Evolutionary conservation across 148 eudicot species (phyloP).

Genomic region (Diospyros kaki): DNA sequence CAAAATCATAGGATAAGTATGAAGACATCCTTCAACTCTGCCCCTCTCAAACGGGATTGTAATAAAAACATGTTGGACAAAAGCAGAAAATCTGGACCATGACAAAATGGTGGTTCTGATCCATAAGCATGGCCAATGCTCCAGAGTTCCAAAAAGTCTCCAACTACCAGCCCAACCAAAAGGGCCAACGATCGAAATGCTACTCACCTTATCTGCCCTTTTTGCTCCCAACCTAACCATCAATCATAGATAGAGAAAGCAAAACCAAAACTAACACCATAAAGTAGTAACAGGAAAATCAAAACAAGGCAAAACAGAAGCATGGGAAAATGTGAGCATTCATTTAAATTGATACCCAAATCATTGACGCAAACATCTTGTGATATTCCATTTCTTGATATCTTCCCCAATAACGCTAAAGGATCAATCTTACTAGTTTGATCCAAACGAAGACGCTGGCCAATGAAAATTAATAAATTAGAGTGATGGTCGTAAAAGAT

Average conservation of each 20-base stretch:
- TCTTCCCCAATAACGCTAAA: conserved; percentile 65
- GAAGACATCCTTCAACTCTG: not conserved
- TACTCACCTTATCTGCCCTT: not conserved
- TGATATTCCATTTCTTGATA: conserved; percentile 67
- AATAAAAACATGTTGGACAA: not conserved
- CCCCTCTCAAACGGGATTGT: not conserved
- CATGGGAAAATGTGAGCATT: not conserved
- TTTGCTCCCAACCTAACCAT: not conserved
- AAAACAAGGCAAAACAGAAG: not conserved
- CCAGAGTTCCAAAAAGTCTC: not conserved
- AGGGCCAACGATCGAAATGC: not conserved
- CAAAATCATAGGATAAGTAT: not conserved
- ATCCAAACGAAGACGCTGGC: conserved; percentile 67
- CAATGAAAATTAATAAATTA: conserved; percentile 3
- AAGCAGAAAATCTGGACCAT: not conserved
- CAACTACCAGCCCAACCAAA: not conserved
- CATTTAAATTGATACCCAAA: conserved; percentile 51
- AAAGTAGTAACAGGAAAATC: not conserved
- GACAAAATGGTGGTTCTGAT: not conserved
- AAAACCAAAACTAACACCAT: not conserved
- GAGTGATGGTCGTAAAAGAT: not conserved
- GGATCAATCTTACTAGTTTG: conserved; percentile 75
- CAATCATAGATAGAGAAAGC: no score
- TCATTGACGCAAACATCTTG: conserved; percentile 98
- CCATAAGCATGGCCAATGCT: not conserved